These are phyloP conservation scores for Albophoma yamanashiensis DNA, from an alignment of 2,329 filamentous ascomycete species.

Conservation along the genomic window DNA sequence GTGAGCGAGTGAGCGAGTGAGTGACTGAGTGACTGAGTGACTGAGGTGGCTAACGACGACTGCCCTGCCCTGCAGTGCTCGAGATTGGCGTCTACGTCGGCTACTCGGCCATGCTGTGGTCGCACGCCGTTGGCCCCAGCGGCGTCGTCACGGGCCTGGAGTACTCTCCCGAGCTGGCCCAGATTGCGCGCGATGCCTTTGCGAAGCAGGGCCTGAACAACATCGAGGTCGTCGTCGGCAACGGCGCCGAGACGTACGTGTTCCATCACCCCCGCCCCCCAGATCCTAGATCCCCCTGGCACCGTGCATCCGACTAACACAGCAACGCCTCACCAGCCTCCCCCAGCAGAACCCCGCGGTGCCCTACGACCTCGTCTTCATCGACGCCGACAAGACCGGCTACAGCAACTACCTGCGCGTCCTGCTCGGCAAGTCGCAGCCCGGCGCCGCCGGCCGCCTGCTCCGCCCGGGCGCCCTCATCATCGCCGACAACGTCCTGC, in stretches of 20 bases:
- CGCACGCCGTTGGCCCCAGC: conserved; percentile 31
- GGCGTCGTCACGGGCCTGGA: conserved; percentile 36
- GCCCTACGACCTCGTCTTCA: conserved; percentile 43
- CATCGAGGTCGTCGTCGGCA: conserved; percentile 33
- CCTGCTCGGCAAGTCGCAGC: conserved; percentile 31
- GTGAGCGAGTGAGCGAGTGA: too few relatives aligned
- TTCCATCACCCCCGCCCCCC: too few relatives aligned
- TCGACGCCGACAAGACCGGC: conserved; percentile 43
- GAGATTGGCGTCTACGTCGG: conserved; percentile 39
- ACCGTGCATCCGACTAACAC: not conserved
- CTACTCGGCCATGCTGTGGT: conserved; percentile 37
- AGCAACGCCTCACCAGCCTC: conserved; percentile 8
- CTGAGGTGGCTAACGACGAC: not conserved
- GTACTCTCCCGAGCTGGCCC: conserved; percentile 31
- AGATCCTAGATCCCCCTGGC: too few relatives aligned
- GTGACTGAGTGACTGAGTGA: too few relatives aligned
- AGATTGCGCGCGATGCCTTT: conserved; percentile 26
- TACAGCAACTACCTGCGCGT: conserved; percentile 36
- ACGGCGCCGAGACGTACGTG: conserved; percentile 34
- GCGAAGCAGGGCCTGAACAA: conserved; percentile 29
- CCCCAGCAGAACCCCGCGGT: conserved; percentile 15
- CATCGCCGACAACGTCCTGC: conserved; percentile 43
- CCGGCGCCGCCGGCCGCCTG: conserved; percentile 26
- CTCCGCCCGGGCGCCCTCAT: conserved; percentile 39
- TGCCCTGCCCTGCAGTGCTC: conserved; percentile 27